These are phyloP conservation scores for Calocera viscosa DNA, from an alignment of 768 basidiomycete genomes.

Conservation along the genomic window DNA sequence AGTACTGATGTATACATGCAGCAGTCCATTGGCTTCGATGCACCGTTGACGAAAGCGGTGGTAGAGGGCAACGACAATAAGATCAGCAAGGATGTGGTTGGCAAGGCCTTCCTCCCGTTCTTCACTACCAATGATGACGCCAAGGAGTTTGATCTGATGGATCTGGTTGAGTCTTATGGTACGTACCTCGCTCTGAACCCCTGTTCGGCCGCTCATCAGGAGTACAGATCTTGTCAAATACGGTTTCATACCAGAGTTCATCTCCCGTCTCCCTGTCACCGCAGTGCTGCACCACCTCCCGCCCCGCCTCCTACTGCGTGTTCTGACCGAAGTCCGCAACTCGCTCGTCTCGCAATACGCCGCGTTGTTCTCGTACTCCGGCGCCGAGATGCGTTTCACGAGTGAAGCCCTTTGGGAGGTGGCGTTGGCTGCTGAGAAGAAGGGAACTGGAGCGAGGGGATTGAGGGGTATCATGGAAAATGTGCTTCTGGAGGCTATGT, in stretches of 20 bases:
- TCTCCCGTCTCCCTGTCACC: slow-evolving; percentile 85
- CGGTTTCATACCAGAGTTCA: slow-evolving; percentile 91
- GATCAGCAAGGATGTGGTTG: background rate
- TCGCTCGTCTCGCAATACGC: slow-evolving; percentile 84
- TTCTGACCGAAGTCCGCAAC: slow-evolving; percentile 84
- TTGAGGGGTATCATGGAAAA: slow-evolving; percentile 82
- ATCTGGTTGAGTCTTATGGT: slow-evolving; percentile 62
- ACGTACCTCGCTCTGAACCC: slow-evolving; percentile 15
- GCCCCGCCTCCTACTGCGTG: slow-evolving; percentile 69
- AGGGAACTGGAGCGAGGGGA: slow-evolving; percentile 85
- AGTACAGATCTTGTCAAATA: slow-evolving; percentile 66
- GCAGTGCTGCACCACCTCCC: slow-evolving; percentile 72
- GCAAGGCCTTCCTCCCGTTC: slow-evolving; percentile 41
- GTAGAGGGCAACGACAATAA: slow-evolving; percentile 14
- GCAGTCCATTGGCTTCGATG: slow-evolving; percentile 83
- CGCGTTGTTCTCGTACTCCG: slow-evolving; percentile 69
- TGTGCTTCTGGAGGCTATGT: slow-evolving; percentile 80
- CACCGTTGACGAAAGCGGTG: slow-evolving; percentile 30
- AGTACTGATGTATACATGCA: background rate
- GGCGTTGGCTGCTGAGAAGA: slow-evolving; percentile 59
- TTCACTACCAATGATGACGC: slow-evolving; percentile 61
- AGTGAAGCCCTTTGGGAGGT: slow-evolving; percentile 67
- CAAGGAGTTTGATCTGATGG: slow-evolving; percentile 40
- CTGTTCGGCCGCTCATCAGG: slow-evolving; percentile 19
- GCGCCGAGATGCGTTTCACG: slow-evolving; percentile 79